A percentile compares a stretch with the other conserved stretches of the same genome.
These are phyloP conservation scores for Cyberlindnera mississippiensis DNA, from an alignment of 805 yeast genomes.

Conservation along the genomic window DNA sequence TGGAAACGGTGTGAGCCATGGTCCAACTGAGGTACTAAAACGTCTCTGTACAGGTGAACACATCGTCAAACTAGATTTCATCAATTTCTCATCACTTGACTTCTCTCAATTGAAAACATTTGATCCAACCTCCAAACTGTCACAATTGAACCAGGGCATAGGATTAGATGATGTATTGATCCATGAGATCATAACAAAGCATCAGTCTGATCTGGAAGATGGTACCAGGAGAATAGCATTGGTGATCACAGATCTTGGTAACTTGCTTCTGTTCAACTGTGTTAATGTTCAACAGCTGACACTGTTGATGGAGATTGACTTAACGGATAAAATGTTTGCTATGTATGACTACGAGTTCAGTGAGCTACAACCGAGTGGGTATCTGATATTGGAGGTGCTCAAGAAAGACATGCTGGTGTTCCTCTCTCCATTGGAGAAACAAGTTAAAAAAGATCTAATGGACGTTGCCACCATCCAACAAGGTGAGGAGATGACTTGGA, in stretches of 20 bases:
- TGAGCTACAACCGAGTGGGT: constrained; percentile 53
- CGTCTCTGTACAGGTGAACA: constrained; percentile 18
- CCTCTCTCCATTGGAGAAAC: constrained; percentile 36
- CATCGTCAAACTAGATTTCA: constrained; percentile 25
- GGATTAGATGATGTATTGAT: constrained; percentile 30
- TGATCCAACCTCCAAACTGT: constrained; percentile 17
- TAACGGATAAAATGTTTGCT: constrained; percentile 53
- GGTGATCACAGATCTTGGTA: constrained; percentile 32
- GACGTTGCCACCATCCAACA: constrained; percentile 32
- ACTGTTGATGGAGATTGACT: constrained; percentile 33
- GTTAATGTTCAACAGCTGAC: constrained; percentile 15
- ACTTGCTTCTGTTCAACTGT: constrained; percentile 29
- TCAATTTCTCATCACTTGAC: constrained; percentile 19
- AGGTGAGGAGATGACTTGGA: constrained; percentile 57
- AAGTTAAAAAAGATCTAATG: constrained; percentile 20
- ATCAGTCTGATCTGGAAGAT: constrained; percentile 20
- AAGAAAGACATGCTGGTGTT: constrained; percentile 56
- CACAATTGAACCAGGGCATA: constrained; percentile 1
- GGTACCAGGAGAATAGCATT: constrained; percentile 28
- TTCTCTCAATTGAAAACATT: constrained; percentile 14
- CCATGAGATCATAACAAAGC: constrained; percentile 29
- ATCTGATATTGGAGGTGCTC: constrained; percentile 58
- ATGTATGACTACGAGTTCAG: constrained; percentile 81
- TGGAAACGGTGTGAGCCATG: not conserved
- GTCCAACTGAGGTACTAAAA: constrained; percentile 7